phyloP scores from a whole-genome alignment of 2,329 filamentous ascomycete species.

The Cladosporium sp. region DNA sequence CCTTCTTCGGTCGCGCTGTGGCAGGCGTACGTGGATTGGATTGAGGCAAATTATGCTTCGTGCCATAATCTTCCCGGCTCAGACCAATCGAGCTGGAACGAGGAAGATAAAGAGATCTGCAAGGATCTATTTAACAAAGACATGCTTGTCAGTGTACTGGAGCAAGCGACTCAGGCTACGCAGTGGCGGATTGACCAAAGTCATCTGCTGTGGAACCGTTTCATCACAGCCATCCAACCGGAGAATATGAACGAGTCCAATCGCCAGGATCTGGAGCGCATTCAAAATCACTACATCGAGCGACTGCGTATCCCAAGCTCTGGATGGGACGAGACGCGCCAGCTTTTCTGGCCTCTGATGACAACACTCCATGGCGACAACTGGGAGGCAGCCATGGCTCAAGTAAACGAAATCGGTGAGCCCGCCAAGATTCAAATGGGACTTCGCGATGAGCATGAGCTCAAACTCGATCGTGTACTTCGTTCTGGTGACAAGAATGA shows the following conservation, averaged over 20 bases:
- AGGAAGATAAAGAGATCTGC: constrained; percentile 63
- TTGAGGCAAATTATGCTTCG: constrained; percentile 63
- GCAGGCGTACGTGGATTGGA: constrained; percentile 72
- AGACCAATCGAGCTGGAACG: constrained; percentile 42
- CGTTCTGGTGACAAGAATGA: constrained; percentile 51
- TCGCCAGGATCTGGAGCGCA: constrained; percentile 48
- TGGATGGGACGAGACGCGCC: constrained; percentile 68
- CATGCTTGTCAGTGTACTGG: constrained; percentile 61
- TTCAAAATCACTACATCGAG: constrained; percentile 64
- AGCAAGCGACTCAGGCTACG: constrained; percentile 64
- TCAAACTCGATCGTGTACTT: constrained; percentile 55
- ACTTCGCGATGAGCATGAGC: constrained; percentile 56
- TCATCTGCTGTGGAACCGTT: constrained; percentile 72
- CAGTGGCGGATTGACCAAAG: constrained; percentile 71
- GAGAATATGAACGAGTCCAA: constrained; percentile 57
- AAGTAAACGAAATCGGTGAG: constrained; percentile 57
- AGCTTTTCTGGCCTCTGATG: constrained; percentile 67
- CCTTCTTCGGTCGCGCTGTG: constrained; percentile 68
- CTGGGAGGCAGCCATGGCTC: constrained; percentile 68
- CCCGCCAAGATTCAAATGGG: constrained; percentile 58
- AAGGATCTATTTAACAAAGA: constrained; percentile 67
- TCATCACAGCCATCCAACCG: constrained; percentile 49
- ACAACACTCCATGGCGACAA: constrained; percentile 58
- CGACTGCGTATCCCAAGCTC: constrained; percentile 67
- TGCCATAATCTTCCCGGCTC: constrained; percentile 53